Evolutionary conservation across 1,284 basidiomycete species (phyloP).

Genomic region (Taiwanofungus camphoratus): DNA sequence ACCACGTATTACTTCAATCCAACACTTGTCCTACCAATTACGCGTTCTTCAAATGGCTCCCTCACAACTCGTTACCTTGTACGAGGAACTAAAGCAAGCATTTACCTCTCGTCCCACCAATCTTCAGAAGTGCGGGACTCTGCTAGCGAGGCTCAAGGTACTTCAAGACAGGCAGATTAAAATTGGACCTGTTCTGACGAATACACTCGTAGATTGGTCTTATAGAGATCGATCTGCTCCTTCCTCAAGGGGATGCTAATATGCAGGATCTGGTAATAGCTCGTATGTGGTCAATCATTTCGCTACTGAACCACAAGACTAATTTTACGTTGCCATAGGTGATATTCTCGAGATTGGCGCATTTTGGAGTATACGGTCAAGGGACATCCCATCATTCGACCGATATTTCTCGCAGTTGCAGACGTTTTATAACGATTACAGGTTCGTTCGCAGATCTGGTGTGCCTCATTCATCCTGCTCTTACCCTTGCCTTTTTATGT

Average conservation of each 20-base stretch:
- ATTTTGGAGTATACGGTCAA: constrained; percentile 85
- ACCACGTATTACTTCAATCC: constrained; percentile 4
- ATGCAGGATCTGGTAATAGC: constrained; percentile 62
- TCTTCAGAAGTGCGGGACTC: constrained; percentile 53
- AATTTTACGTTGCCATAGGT: constrained; percentile 41
- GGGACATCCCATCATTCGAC: constrained; percentile 89
- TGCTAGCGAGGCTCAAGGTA: constrained; percentile 75
- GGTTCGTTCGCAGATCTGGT: too few relatives aligned
- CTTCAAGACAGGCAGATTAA: too few relatives aligned
- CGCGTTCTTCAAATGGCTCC: constrained; percentile 38
- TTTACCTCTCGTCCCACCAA: constrained; percentile 60
- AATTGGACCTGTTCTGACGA: background rate
- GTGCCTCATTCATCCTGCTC: too few relatives aligned
- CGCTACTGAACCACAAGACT: background rate
- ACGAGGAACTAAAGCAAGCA: constrained; percentile 55
- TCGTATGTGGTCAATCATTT: constrained; percentile 42
- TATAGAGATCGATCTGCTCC: constrained; percentile 71
- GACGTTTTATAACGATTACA: constrained; percentile 89
- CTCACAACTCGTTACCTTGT: constrained; percentile 52
- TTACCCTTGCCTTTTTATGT: too few relatives aligned
- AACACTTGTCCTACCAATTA: background rate
- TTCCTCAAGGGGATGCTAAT: constrained; percentile 54
- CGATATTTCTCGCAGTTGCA: constrained; percentile 92
- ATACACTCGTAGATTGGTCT: constrained; percentile 63
- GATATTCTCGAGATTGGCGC: constrained; percentile 96